These are phyloP conservation scores for Moesziomyces antarcticus DNA, from an alignment of 1,284 basidiomycete species.

Conservation along the genomic window DNA sequence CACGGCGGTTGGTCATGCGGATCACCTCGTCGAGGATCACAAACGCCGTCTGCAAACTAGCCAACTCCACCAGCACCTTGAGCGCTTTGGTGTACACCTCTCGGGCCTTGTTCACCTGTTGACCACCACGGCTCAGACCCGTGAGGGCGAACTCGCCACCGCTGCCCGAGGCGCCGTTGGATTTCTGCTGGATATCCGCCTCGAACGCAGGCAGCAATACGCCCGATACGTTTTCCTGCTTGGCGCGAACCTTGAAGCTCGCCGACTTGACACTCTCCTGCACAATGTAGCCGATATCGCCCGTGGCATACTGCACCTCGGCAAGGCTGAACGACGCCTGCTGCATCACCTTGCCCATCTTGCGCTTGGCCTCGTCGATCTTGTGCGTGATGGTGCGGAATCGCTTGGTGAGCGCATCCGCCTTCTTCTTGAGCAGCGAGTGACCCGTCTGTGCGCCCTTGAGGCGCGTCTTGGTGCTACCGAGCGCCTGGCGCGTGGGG, in stretches of 20 bases:
- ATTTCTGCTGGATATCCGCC: slow-evolving; percentile 40
- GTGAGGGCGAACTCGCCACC: slow-evolving; percentile 87
- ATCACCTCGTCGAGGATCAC: slow-evolving; percentile 99
- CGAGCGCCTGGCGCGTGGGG: slow-evolving; percentile 76
- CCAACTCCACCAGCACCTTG: slow-evolving; percentile 95
- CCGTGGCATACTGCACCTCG: slow-evolving; percentile 94
- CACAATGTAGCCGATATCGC: slow-evolving; percentile 84
- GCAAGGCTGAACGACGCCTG: slow-evolving; percentile 97
- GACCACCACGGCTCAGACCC: slow-evolving; percentile 95
- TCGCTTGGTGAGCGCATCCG: slow-evolving; percentile 91
- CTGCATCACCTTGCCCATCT: slow-evolving; percentile 99
- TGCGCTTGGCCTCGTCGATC: slow-evolving; percentile 93
- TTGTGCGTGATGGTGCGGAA: slow-evolving; percentile 75
- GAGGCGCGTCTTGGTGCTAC: slow-evolving; percentile 89
- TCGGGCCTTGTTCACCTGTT: slow-evolving; percentile 91
- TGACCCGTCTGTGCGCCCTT: slow-evolving; percentile 98
- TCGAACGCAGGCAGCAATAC: slow-evolving; percentile 95
- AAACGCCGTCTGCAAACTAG: slow-evolving; percentile 92
- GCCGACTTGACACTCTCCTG: slow-evolving; percentile 76
- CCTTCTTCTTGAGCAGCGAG: slow-evolving; percentile 95
- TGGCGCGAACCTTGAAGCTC: slow-evolving; percentile 90
- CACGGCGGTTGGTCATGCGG: slow-evolving; percentile 94
- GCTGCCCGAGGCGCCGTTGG: slow-evolving; percentile 15
- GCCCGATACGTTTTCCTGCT: slow-evolving; percentile 98
- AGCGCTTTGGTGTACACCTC: slow-evolving; percentile 98